phyloP scores from a whole-genome alignment of 2,329 filamentous ascomycete species.

The Acrocalymma vagum region DNA sequence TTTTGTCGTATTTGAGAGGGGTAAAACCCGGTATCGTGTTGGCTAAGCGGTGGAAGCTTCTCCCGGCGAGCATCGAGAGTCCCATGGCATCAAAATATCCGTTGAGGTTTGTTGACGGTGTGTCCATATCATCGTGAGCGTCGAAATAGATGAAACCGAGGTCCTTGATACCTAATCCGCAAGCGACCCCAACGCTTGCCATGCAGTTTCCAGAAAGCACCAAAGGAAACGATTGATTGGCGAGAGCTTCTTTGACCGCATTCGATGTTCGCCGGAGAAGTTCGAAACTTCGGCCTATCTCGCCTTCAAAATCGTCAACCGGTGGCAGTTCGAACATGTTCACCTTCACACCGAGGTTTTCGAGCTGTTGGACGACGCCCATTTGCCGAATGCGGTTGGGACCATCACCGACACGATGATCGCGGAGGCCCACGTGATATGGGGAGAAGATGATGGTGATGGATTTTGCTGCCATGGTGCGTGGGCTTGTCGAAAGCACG shows the following conservation, averaged over 20 bases:
- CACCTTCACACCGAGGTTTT: slow-evolving; percentile 29
- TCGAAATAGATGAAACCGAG: slow-evolving; percentile 53
- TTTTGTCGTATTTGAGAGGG: slow-evolving; percentile 19
- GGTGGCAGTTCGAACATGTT: slow-evolving; percentile 31
- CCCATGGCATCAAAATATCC: slow-evolving; percentile 51
- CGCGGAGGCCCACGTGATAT: slow-evolving; percentile 50
- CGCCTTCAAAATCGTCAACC: slow-evolving; percentile 50
- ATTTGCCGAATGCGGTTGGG: slow-evolving; percentile 40
- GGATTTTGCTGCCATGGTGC: no score
- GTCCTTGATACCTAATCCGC: slow-evolving; percentile 38
- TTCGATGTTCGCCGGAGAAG: slow-evolving; percentile 48
- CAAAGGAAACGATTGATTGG: slow-evolving; percentile 45
- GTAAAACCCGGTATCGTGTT: slow-evolving; percentile 41
- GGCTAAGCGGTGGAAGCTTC: slow-evolving; percentile 40
- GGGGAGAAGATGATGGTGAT: no score
- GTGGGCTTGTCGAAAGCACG: no score
- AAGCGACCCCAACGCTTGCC: slow-evolving; percentile 46
- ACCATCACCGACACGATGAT: slow-evolving; percentile 50
- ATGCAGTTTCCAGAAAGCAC: slow-evolving; percentile 52
- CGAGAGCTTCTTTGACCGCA: slow-evolving; percentile 36
- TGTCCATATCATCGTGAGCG: slow-evolving; percentile 54
- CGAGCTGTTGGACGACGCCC: slow-evolving; percentile 38
- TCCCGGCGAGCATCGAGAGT: slow-evolving; percentile 47
- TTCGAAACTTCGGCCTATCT: slow-evolving; percentile 52
- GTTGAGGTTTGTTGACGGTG: slow-evolving; percentile 43